Base-by-base conservation (phyloP, 108 stramenopile species). In the Schizochytrium sp. region DNA sequence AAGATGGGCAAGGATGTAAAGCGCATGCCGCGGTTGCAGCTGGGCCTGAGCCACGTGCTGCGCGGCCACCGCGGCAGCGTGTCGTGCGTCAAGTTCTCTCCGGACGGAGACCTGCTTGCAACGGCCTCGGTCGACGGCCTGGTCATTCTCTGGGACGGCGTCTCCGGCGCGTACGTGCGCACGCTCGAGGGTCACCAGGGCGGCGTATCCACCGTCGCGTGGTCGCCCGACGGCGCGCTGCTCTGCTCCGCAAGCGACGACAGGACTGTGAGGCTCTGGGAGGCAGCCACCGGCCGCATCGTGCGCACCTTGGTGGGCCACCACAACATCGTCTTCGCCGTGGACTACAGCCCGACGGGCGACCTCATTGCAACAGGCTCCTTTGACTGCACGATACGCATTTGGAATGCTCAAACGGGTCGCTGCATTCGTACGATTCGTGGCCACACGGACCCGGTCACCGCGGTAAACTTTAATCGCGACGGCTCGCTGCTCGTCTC, bases 371-470 rank as follows among this genome's bases (percentile, higher is more conserved):
- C 94, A 58, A 93, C 94, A 0, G 94, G 94, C n/a, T 76, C 71
- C 28, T 95, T 95, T 60, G 94, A 95, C 44, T 90, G 94, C 71
- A 95, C 94, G 55, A 92, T 94, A 25, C 92, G 93, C 57, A 60
- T 95, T 5, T 95, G 94, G 94, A 93, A 94, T 51, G 94, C 92
- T 5, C 83, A 93, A 19, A 93, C 89, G 16, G 94, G 94, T 6
- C 88, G 92, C 21, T 91, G 90, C 87, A 90, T 92, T 6, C 93
- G 92, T 60, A 93, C 94, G 0, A 47, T 95, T 18, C 58, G 44
- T 10, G 94, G 94, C 19, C 94, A 95, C 89, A 83, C 51, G 48
- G 76, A 83, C 51, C 76, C 76, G 45, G 51, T 83, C n/a, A 83
- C 76, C 25, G 8, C 48, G n/a, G 76, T 83, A 6, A 53, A 83